These are phyloP conservation scores for Lactarius evosmus DNA, from an alignment of 768 basidiomycete species.

Conservation along the genomic window DNA sequence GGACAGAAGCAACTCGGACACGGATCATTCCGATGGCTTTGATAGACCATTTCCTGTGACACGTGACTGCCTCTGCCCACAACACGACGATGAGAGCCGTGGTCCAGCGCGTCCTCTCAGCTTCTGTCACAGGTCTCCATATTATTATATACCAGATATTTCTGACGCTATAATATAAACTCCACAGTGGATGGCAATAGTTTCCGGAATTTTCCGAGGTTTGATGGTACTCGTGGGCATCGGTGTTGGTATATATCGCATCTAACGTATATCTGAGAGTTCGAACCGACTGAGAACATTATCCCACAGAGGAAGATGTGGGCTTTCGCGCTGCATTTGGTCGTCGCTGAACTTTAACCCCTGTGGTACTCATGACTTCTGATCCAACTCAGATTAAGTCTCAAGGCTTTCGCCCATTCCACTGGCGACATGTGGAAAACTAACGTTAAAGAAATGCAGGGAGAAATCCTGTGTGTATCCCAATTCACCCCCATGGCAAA, in stretches of 20 bases:
- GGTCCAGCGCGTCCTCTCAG: conserved; percentile 77
- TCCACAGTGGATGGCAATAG: conserved; percentile 66
- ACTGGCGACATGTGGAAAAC: conserved; percentile 77
- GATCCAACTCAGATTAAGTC: conserved; percentile 49
- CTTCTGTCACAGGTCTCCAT: conserved; percentile 73
- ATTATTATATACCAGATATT: not conserved
- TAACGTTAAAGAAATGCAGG: conserved; percentile 82
- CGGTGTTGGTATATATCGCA: conserved; percentile 55
- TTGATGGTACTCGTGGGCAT: conserved; percentile 91
- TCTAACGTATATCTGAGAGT: conserved; percentile 3
- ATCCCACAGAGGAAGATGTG: conserved; percentile 82
- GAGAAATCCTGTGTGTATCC: conserved; percentile 90
- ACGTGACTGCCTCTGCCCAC: not conserved
- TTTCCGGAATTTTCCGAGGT: conserved; percentile 81
- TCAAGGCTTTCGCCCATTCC: conserved; percentile 70
- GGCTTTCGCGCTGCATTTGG: conserved; percentile 28
- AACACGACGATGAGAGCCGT: conserved; percentile 63
- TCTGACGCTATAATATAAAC: conserved; percentile 1
- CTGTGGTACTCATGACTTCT: not conserved
- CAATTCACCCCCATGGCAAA: conserved; percentile 91
- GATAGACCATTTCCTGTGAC: not conserved
- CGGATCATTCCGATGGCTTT: not conserved
- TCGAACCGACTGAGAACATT: conserved; percentile 25
- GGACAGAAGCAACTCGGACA: too few species aligned
- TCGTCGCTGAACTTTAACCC: conserved; percentile 1